A percentile compares a stretch with the other conserved stretches of the same genome.
These are phyloP conservation scores for Phyllosticta citriasiana DNA, from an alignment of 2,329 filamentous ascomycete species.

Conservation along the genomic window DNA sequence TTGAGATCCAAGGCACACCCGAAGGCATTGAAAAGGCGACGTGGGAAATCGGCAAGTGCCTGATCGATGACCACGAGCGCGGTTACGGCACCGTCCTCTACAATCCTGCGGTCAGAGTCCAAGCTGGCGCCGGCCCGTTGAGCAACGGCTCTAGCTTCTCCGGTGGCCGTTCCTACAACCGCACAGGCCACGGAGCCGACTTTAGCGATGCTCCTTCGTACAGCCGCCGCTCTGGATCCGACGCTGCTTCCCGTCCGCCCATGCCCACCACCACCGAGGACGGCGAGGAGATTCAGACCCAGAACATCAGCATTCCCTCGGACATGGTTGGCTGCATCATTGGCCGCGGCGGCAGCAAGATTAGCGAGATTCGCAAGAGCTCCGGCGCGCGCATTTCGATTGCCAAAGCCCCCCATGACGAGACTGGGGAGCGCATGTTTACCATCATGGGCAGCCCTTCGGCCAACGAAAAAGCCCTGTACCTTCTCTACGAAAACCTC, in stretches of 20 bases:
- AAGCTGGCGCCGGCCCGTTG: conserved; percentile 46
- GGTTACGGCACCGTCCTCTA: conserved; percentile 95
- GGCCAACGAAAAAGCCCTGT: conserved; percentile 91
- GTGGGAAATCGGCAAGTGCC: conserved; percentile 98
- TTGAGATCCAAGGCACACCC: conserved; percentile 90
- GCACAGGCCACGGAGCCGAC: conserved; percentile 93
- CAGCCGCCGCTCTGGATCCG: conserved; percentile 72
- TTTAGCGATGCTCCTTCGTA: conserved; percentile 77
- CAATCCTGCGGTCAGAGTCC: conserved; percentile 87
- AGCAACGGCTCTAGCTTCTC: conserved; percentile 40
- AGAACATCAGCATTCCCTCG: conserved; percentile 98
- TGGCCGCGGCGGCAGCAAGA: conserved; percentile 88
- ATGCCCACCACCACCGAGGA: conserved; percentile 86
- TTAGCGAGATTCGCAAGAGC: conserved; percentile 95
- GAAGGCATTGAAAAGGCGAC: conserved; percentile 92
- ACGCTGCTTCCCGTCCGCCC: conserved; percentile 65
- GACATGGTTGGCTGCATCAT: conserved; percentile 99
- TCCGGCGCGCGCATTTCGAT: conserved; percentile 96
- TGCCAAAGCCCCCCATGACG: conserved; percentile 92
- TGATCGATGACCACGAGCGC: conserved; percentile 95
- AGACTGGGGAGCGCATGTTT: conserved; percentile 98
- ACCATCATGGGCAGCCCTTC: conserved; percentile 94
- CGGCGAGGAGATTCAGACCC: conserved; percentile 93
- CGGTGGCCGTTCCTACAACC: conserved; percentile 61
- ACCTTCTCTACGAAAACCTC: conserved; percentile 95